Evolutionary conservation across 257 asterid genomes (phyloP).

Genomic region (Lycium ferocissimum): DNA sequence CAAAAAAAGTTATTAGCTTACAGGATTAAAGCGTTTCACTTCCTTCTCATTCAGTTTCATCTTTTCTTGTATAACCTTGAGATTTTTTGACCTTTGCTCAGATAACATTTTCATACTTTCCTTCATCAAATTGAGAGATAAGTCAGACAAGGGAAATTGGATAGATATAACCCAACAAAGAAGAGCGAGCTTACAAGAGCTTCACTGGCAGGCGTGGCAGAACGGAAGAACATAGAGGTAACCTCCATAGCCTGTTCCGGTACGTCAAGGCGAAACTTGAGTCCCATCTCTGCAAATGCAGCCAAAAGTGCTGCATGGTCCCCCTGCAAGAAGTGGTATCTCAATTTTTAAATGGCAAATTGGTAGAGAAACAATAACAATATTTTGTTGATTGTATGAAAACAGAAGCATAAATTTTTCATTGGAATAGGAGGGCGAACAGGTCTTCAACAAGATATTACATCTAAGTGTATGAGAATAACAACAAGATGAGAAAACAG

Average conservation of each 20-base stretch:
- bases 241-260: slow-evolving; percentile 98
- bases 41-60: slow-evolving; percentile 86
- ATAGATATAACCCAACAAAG: neutral
- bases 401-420: neutral
- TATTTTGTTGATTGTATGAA: neutral
- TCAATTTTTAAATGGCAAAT: neutral
- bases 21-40: slow-evolving; percentile 94
- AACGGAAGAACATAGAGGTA: slow-evolving; percentile 80
- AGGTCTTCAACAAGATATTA: neutral
- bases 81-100: slow-evolving; percentile 76
- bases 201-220: slow-evolving; percentile 84
- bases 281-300: slow-evolving; percentile 94
- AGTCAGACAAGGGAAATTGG: slow-evolving; percentile 36
- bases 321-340: slow-evolving; percentile 66
- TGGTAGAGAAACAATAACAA: neutral
- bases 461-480: neutral
- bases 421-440: neutral
- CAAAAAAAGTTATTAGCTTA: slow-evolving; percentile 48
- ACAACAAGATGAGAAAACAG: slow-evolving; percentile 4
- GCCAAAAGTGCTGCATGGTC: slow-evolving; percentile 95
- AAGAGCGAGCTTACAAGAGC: slow-evolving; percentile 68
- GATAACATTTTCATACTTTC: slow-evolving; percentile 74
- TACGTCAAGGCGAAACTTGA: slow-evolving; percentile 86
- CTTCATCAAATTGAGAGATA: slow-evolving; percentile 52
- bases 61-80: slow-evolving; percentile 82